Percentiles rank a stretch among this genome's conserved stretches.
Conservation (phyloP, 768 basidiomycete genomes). For the Naganishia randhawae region DNA sequence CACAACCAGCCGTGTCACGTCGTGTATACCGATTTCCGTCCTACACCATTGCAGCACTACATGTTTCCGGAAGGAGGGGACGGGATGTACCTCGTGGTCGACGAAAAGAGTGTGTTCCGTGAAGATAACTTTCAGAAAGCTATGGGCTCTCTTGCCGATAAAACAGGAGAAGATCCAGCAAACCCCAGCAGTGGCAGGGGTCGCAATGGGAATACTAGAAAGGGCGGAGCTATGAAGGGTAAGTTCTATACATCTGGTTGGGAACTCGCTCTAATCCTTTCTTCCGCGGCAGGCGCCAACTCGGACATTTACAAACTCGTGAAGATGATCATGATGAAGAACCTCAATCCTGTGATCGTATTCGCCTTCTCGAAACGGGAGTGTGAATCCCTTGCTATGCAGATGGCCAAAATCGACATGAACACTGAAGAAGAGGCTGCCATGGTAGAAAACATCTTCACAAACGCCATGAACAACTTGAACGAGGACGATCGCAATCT, state of each 20-base stretch:
- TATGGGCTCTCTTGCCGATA: slow-evolving; percentile 86
- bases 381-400: slow-evolving; percentile 86
- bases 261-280: neutral
- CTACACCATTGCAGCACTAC: slow-evolving; percentile 96
- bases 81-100: slow-evolving; percentile 96
- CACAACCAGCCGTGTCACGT: slow-evolving; percentile 98
- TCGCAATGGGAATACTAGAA: slow-evolving; percentile 84
- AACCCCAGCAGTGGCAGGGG: slow-evolving; percentile 80
- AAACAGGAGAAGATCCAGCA: slow-evolving; percentile 83
- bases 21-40: slow-evolving; percentile 98
- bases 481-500: slow-evolving; percentile 79
- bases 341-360: slow-evolving; percentile 93
- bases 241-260: slow-evolving; percentile 28
- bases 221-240: slow-evolving; percentile 93
- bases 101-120: slow-evolving; percentile 92
- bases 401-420: slow-evolving; percentile 92
- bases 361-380: slow-evolving; percentile 96
- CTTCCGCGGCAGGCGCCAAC: slow-evolving; percentile 56
- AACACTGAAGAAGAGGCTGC: slow-evolving; percentile 89
- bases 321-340: slow-evolving; percentile 96
- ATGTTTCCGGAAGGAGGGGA: slow-evolving; percentile 95
- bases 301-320: slow-evolving; percentile 97
- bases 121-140: slow-evolving; percentile 98
- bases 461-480: slow-evolving; percentile 78
- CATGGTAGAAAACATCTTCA: slow-evolving; percentile 79